phyloP scores from a whole-genome alignment of 2,329 filamentous ascomycete genomes.

The Talaromyces islandicus region DNA sequence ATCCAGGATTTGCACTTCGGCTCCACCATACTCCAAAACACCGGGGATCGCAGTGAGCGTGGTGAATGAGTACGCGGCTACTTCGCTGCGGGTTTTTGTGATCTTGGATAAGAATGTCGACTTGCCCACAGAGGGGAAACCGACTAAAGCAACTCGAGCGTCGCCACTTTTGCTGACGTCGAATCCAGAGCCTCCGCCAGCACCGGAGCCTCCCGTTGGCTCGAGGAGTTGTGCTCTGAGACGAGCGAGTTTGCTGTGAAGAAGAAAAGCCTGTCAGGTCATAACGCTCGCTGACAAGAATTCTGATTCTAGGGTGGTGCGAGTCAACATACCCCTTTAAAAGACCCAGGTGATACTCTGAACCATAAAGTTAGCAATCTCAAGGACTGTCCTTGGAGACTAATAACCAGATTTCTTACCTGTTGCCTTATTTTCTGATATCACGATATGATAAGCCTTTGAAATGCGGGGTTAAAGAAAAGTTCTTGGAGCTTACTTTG shows the following conservation, averaged over 20 bases:
- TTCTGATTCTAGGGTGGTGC: neutral
- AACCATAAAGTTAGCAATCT: neutral
- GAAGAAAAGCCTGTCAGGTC: neutral
- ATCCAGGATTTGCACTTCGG: conserved; percentile 97
- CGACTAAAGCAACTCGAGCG: conserved; percentile 91
- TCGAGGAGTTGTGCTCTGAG: conserved; percentile 91
- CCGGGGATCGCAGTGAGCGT: conserved; percentile 96
- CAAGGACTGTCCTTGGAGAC: neutral
- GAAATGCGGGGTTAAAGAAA: neutral
- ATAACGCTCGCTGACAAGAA: conserved; percentile 16
- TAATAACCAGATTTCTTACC: conserved; percentile 56
- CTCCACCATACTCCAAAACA: conserved; percentile 93
- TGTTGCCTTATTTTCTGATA: conserved; percentile 92
- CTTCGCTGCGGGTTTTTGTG: conserved; percentile 94
- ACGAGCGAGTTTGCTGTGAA: conserved; percentile 83
- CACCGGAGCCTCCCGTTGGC: conserved; percentile 71
- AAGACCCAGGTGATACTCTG: conserved; percentile 96
- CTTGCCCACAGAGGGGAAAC: conserved; percentile 98
- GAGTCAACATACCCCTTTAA: conserved; percentile 73
- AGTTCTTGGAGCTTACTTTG: conserved; percentile 64
- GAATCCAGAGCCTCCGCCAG: conserved; percentile 73
- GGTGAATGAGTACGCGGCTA: conserved; percentile 94
- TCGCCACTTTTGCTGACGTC: conserved; percentile 95
- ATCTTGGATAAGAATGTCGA: conserved; percentile 99
- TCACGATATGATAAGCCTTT: conserved; percentile 6